phyloP scores from a whole-genome alignment of 2,329 filamentous ascomycete species.

The Diatrype stigma region DNA sequence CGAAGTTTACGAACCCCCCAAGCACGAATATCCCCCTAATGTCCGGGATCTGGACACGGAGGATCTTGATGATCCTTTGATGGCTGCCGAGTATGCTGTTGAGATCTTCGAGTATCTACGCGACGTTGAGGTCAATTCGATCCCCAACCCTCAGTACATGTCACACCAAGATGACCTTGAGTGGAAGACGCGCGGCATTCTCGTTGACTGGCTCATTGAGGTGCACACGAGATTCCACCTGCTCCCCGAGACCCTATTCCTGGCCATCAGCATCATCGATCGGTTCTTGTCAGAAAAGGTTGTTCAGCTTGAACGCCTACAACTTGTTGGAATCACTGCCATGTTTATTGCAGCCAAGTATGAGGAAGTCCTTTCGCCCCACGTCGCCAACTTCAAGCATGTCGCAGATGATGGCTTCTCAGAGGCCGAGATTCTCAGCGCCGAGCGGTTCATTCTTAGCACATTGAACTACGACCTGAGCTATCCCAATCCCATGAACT shows the following conservation, averaged over 20 bases:
- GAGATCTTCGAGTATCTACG: slow-evolving; percentile 97
- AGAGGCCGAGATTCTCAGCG: slow-evolving; percentile 90
- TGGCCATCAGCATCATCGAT: slow-evolving; percentile 97
- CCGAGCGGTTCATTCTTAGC: slow-evolving; percentile 90
- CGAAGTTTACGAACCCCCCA: slow-evolving; percentile 22
- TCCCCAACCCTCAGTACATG: slow-evolving; percentile 94
- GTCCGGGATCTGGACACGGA: slow-evolving; percentile 75
- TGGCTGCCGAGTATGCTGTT: slow-evolving; percentile 95
- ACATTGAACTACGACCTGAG: slow-evolving; percentile 95
- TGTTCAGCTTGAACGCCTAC: slow-evolving; percentile 90
- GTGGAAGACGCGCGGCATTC: slow-evolving; percentile 97
- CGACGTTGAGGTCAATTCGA: slow-evolving; percentile 71
- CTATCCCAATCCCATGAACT: slow-evolving; percentile 99
- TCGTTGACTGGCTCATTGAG: slow-evolving; percentile 97
- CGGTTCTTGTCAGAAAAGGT: slow-evolving; percentile 95
- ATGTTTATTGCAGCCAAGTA: slow-evolving; percentile 99
- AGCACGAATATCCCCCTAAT: slow-evolving; percentile 28
- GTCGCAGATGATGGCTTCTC: slow-evolving; percentile 96
- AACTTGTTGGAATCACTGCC: slow-evolving; percentile 93
- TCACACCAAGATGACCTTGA: slow-evolving; percentile 89
- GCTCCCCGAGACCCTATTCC: slow-evolving; percentile 91
- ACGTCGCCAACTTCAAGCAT: slow-evolving; percentile 94
- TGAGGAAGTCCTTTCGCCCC: slow-evolving; percentile 94
- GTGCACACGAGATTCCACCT: slow-evolving; percentile 96
- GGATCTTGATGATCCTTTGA: slow-evolving; percentile 88